Percentiles rank a stretch among this genome's conserved stretches.
phyloP scores from a whole-genome alignment of 169 alveolate genomes.

The Blepharisma undulans region DNA sequence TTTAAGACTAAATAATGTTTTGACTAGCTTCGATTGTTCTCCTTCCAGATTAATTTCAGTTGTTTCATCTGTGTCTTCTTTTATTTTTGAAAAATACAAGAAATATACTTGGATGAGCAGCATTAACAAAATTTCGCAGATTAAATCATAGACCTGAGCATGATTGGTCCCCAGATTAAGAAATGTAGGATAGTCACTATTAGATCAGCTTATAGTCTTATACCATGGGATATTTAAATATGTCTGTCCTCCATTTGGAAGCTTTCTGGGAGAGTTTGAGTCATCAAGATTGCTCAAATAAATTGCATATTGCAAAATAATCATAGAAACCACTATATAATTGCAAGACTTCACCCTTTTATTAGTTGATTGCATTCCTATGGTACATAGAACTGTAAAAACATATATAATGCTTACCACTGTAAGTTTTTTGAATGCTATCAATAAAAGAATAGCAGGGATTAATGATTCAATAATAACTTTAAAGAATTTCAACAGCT shows the following conservation, averaged over 20 bases:
- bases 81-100: neutral
- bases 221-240: neutral
- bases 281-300: neutral
- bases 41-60: neutral
- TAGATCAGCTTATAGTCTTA: too few species aligned
- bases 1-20: neutral
- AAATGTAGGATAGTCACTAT: neutral
- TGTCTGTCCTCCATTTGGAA: neutral
- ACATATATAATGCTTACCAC: neutral
- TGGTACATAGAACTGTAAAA: neutral
- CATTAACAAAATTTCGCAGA: neutral
- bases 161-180: neutral
- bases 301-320: neutral
- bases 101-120: neutral
- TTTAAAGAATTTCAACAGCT: neutral
- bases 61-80: neutral
- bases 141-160: neutral
- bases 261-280: neutral
- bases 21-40: neutral
- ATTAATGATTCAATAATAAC: neutral
- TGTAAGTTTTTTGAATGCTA: slow-evolving; percentile 26
- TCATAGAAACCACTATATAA: neutral
- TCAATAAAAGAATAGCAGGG: neutral
- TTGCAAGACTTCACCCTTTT: neutral
- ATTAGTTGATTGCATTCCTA: neutral